Evolutionary conservation across 1,139 yeast genomes (phyloP), one percentile per base, ranked within the genome.

Genomic region (Diutina sp.): DNA sequence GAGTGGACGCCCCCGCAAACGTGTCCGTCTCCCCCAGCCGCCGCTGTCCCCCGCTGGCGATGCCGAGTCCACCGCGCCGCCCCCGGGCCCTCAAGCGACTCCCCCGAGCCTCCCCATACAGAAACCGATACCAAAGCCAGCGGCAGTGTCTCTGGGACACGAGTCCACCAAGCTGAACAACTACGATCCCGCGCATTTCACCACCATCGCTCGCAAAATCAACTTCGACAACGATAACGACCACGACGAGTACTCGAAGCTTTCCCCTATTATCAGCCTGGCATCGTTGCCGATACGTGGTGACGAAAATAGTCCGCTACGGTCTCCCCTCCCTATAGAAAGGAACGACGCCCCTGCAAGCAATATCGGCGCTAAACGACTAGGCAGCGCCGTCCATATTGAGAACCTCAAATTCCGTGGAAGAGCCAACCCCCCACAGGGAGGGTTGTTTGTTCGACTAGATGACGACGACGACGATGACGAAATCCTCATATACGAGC

Each of bases 191-290:
- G 8, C 18, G 29, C 53, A 50, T 32, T 50, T 50, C 28, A 50
- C 44, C 44, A 50, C 41, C 44, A 50, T 50, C 21, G 53, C 53
- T 29, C 53, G 53, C n/a, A 50, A 50, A 12, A 50, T 50, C 32
- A 32, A 50, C 32, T 50, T 50, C 18, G 53, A 50, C 16, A 30
- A 47, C n/a, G 51, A 30, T 11, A 12, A 47, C 21, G 44, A 32
- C 32, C 21, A 29, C 29, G 53, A n/a, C 29, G 45, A 50, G 14
- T 30, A 50, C 28, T 50, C 44, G 4, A 50, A n/a, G 8, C 32
- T 50, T 38, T 32, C 44, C 7, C 53, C 53, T 29, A 50, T 50
- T 16, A n/a, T 32, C 44, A n/a, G 18, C 46, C 25, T 47, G 30
- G 38, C n/a, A 4, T 21, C 38, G 30, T 12, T 8, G 14, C 21